phyloP scores from a whole-genome alignment of 768 basidiomycete species.

The Filobasidium floriforme region DNA sequence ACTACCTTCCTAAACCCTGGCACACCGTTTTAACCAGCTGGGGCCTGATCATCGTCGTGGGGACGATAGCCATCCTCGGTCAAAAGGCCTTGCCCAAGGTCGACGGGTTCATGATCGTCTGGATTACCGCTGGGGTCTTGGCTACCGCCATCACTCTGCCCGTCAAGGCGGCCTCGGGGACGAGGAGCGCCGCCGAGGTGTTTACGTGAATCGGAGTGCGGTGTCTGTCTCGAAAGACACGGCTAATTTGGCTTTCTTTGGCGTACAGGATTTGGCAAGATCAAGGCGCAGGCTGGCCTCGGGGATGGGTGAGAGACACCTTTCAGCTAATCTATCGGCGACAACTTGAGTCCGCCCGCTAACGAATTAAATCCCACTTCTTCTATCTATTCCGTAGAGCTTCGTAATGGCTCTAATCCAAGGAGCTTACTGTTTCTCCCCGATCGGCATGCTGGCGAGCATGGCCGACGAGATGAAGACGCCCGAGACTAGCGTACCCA shows the following conservation, averaged over 20 bases:
- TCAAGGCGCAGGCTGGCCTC: constrained; percentile 57
- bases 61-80: constrained; percentile 53
- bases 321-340: background rate
- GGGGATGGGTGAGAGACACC: constrained; percentile 52
- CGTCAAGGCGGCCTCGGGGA: constrained; percentile 53
- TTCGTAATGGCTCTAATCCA: constrained; percentile 56
- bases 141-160: constrained; percentile 56
- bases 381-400: constrained; percentile 8
- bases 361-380: background rate
- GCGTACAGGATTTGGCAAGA: constrained; percentile 49
- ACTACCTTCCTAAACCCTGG: background rate
- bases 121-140: constrained; percentile 51
- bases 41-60: constrained; percentile 43
- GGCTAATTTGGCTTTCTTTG: background rate
- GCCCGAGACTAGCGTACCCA: constrained; percentile 54
- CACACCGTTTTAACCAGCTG: background rate
- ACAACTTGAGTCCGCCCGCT: background rate
- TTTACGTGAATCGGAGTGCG: constrained; percentile 43
- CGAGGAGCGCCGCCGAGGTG: constrained; percentile 53
- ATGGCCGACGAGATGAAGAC: constrained; percentile 63
- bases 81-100: constrained; percentile 54
- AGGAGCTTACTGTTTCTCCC: constrained; percentile 54
- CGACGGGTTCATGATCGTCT: constrained; percentile 56
- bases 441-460: constrained; percentile 60
- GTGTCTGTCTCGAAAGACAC: background rate